Percentiles rank a stretch among this genome's conserved stretches.
phyloP scores from a whole-genome alignment of 768 basidiomycete genomes.

The Clitopilus hobsonii region DNA sequence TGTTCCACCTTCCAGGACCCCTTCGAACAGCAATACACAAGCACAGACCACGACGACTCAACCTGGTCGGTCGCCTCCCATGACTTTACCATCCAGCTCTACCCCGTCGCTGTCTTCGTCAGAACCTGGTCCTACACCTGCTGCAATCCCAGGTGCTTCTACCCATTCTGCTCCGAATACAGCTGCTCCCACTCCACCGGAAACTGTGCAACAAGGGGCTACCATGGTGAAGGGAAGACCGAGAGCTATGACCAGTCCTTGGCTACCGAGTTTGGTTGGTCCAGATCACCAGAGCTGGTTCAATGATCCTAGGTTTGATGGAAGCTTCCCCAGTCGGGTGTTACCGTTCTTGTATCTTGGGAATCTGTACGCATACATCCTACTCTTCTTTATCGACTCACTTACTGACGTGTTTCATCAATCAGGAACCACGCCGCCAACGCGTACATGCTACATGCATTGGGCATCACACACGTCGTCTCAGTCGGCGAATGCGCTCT shows the following conservation, averaged over 20 bases:
- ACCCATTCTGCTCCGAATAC: not conserved
- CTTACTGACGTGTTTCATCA: constrained; percentile 4
- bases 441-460: constrained; percentile 91
- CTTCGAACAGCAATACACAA: constrained; percentile 7
- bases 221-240: constrained; percentile 42
- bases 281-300: constrained; percentile 91
- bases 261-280: constrained; percentile 53
- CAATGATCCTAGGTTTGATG: constrained; percentile 88
- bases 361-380: constrained; percentile 81
- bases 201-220: not conserved
- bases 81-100: constrained; percentile 21
- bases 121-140: not conserved
- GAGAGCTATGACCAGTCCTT: constrained; percentile 67
- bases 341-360: constrained; percentile 92
- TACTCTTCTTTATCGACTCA: not conserved
- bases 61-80: constrained; percentile 11
- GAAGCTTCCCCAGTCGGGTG: constrained; percentile 92
- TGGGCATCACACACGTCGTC: constrained; percentile 96
- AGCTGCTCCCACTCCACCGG: not conserved
- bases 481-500: constrained; percentile 95
- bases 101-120: not conserved
- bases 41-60: not conserved
- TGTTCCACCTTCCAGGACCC: not conserved
- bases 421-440: constrained; percentile 88
- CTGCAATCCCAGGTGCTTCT: not conserved